Evolutionary conservation across 2,329 filamentous ascomycete species (phyloP), one percentile per base, ranked within the genome.

Genomic region (Conoideocrella luteorostrata): DNA sequence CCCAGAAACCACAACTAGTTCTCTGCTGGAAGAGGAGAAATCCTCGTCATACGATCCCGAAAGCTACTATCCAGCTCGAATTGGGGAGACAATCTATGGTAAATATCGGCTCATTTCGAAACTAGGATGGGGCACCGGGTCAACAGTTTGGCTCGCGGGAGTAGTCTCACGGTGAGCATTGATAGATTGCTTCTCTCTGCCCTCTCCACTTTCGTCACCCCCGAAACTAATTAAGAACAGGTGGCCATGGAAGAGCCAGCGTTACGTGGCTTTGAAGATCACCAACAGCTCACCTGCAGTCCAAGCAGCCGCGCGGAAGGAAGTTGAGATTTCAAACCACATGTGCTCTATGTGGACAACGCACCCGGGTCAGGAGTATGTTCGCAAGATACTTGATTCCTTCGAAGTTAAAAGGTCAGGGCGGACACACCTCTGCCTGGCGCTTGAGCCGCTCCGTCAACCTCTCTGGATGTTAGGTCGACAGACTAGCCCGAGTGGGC

Each of bases 61-160:
- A 32, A 45, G 47, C 44, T 65, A 59, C 48, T 62, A 65, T 45
- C 60, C 62, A 17, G 58, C 57, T 2, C 50, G 53, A 13, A 56
- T 61, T 24, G 58, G 61, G 20, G 60, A 64, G 33, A 52, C 59
- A 2, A 50, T 68, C 15, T 49, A 58, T 32, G 50, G 56, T 24
- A 54, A 59, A 47, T 68, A 68, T 45, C 52, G 65, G 47, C 54
- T 68, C 3, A 44, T 61, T 4, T 56, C 59, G 13, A 68, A 68
- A 50, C 50, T 68, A 17, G 65, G 64, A 33, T 67, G 57, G 56
- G 65, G 64, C 21, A 57, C 55, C 18, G 58, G 52, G 22, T 68
- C 64, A 26, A 68, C 65, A 4, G 65, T 68, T 20, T 69, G 65
- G 64, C 54, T 68, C 23, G 62, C 63, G 3, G 43, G 44, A 34